A percentile compares a stretch with the other conserved stretches of the same genome.
phyloP scores from a whole-genome alignment of 495 filamentous ascomycete genomes.

The Penicillium egyptiacum region DNA sequence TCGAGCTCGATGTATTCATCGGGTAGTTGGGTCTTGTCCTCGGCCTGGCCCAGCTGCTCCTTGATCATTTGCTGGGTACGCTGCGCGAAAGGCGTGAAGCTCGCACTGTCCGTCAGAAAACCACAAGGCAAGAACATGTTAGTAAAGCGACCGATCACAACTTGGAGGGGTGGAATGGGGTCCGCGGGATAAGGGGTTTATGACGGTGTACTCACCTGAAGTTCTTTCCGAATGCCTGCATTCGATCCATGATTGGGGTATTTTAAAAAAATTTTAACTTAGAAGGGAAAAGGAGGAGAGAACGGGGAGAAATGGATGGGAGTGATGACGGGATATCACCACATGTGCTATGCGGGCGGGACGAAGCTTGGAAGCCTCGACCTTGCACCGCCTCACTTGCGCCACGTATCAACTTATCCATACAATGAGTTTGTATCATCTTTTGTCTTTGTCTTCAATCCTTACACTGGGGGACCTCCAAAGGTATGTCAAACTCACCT shows the following conservation, averaged over 20 bases:
- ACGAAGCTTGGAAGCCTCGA: slow-evolving; percentile 16
- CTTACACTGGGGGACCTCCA: neutral
- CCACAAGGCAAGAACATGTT: slow-evolving; percentile 29
- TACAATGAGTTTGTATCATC: neutral
- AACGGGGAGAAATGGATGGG: neutral
- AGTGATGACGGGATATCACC: slow-evolving; percentile 16
- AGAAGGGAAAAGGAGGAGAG: slow-evolving; percentile 3
- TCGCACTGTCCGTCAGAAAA: slow-evolving; percentile 46
- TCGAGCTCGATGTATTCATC: slow-evolving; percentile 98
- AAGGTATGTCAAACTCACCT: neutral
- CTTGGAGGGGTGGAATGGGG: slow-evolving; percentile 12
- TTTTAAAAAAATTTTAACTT: slow-evolving; percentile 4
- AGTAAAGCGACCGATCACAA: slow-evolving; percentile 20
- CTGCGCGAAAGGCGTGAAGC: slow-evolving; percentile 85
- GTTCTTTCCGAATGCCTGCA: slow-evolving; percentile 74
- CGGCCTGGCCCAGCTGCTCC: slow-evolving; percentile 92
- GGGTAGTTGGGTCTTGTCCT: slow-evolving; percentile 97
- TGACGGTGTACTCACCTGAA: slow-evolving; percentile 53
- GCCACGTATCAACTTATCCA: slow-evolving; percentile 25
- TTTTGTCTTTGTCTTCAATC: neutral
- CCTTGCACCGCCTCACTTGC: slow-evolving; percentile 30
- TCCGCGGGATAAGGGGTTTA: slow-evolving; percentile 11
- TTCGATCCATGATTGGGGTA: slow-evolving; percentile 59
- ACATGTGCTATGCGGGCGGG: slow-evolving; percentile 17
- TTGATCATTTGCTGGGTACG: slow-evolving; percentile 96